Evolutionary conservation across 2,329 filamentous ascomycete genomes (phyloP).

Genomic region (Ascosphaera apis): DNA sequence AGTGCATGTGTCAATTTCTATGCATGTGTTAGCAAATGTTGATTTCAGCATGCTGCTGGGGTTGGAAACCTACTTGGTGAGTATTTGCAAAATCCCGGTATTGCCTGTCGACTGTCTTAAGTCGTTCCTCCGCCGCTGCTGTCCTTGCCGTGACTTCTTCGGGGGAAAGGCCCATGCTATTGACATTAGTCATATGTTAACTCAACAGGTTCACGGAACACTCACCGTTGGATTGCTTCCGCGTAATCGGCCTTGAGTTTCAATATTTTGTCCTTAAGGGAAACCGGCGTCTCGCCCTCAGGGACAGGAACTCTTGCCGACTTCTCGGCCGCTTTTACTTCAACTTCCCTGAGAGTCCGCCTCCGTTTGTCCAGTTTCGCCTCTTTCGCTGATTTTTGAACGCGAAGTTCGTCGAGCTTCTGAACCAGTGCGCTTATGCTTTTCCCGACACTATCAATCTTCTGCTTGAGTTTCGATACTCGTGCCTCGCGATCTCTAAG

Average conservation of each 20-base stretch:
- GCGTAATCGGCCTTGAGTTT: constrained; percentile 36
- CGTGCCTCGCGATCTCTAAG: constrained; percentile 35
- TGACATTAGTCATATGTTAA: constrained; percentile 8
- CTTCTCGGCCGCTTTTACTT: constrained; percentile 29
- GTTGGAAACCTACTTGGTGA: constrained; percentile 18
- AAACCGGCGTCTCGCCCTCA: constrained; percentile 37
- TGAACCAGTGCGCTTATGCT: constrained; percentile 40
- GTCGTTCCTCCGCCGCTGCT: constrained; percentile 14
- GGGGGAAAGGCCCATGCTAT: constrained; percentile 36
- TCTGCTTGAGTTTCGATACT: constrained; percentile 24
- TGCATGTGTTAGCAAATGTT: constrained; percentile 4
- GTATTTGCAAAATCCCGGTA: constrained; percentile 16
- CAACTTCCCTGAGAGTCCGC: constrained; percentile 30
- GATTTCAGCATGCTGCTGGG: constrained; percentile 5
- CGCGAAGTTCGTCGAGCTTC: no score
- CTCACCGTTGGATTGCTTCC: constrained; percentile 28
- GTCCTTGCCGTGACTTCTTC: constrained; percentile 36
- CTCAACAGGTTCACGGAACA: constrained; percentile 2
- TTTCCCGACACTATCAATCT: constrained; percentile 30
- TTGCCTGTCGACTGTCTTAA: constrained; percentile 15
- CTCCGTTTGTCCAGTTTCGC: constrained; percentile 25
- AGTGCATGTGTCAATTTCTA: constrained; percentile 37
- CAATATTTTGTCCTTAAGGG: constrained; percentile 23
- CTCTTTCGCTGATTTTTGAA: constrained; percentile 24
- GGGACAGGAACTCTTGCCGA: constrained; percentile 38